A percentile compares a stretch with the other conserved stretches of the same genome.
Conservation (phyloP, 371 early-diverging fungal genomes). For the Capillidium rhysosporum region DNA sequence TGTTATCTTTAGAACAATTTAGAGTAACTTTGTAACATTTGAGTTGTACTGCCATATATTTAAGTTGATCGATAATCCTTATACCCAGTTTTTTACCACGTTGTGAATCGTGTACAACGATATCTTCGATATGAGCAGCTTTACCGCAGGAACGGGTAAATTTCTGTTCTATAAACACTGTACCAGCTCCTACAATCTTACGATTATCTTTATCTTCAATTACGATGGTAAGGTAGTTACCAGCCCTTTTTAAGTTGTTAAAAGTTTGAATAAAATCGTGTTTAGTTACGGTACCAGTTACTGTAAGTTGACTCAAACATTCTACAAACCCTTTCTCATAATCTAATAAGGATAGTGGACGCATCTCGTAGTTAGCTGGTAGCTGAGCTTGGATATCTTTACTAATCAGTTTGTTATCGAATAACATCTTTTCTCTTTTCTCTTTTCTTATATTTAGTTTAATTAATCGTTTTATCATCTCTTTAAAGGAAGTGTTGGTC, state of each 20-base stretch:
- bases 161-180: slow-evolving; percentile 89
- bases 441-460: no score
- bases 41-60: slow-evolving; percentile 30
- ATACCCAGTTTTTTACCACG: slow-evolving; percentile 80
- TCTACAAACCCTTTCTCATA: slow-evolving; percentile 58
- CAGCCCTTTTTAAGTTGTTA: slow-evolving; percentile 46
- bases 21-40: slow-evolving; percentile 70
- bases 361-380: slow-evolving; percentile 55
- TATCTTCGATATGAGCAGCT: slow-evolving; percentile 79
- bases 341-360: slow-evolving; percentile 66
- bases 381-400: slow-evolving; percentile 44
- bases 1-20: slow-evolving; percentile 70
- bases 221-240: slow-evolving; percentile 64
- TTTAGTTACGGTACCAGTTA: slow-evolving; percentile 47
- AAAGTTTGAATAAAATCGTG: slow-evolving; percentile 24
- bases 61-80: slow-evolving; percentile 47
- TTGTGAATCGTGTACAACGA: slow-evolving; percentile 81
- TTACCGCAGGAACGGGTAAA: slow-evolving; percentile 72
- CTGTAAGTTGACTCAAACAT: slow-evolving; percentile 48
- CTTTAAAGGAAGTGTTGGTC: no score
- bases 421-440: slow-evolving; percentile 21
- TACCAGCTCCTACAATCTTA: slow-evolving; percentile 79
- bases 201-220: slow-evolving; percentile 39
- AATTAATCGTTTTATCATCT: no score
- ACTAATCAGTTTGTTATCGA: slow-evolving; percentile 50